Evolutionary conservation across 1,284 basidiomycete species (phyloP).

Genomic region (Cryptococcus sp.): DNA sequence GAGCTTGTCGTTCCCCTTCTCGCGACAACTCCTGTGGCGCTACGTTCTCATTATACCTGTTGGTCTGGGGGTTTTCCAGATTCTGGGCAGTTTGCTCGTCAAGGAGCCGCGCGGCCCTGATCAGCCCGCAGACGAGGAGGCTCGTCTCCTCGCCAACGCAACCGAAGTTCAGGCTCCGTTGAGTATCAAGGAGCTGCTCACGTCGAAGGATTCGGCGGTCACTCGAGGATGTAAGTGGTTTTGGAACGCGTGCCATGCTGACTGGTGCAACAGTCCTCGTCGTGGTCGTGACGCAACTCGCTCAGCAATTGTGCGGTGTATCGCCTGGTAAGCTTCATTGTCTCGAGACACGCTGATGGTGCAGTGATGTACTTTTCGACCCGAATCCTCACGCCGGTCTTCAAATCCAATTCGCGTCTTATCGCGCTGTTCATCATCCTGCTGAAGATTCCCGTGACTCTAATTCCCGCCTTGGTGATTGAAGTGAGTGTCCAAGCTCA

Average conservation of each 20-base stretch:
- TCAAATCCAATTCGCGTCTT: constrained; percentile 40
- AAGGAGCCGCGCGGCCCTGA: background rate
- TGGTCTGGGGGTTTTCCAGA: constrained; percentile 42
- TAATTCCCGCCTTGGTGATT: constrained; percentile 54
- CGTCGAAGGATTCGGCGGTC: constrained; percentile 27
- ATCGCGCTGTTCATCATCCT: constrained; percentile 47
- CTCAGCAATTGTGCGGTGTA: constrained; percentile 45
- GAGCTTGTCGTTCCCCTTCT: constrained; percentile 48
- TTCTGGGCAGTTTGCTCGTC: constrained; percentile 38
- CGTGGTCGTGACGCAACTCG: constrained; percentile 39
- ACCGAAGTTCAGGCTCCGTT: constrained; percentile 16
- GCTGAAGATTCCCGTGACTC: constrained; percentile 54
- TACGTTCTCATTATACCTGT: constrained; percentile 46
- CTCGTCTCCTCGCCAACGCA: constrained; percentile 15
- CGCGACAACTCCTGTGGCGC: constrained; percentile 42
- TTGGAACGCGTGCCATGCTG: constrained; percentile 1
- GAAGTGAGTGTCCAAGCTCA: constrained; percentile 27
- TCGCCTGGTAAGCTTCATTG: constrained; percentile 29
- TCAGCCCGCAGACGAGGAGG: constrained; percentile 19
- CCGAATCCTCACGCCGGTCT: constrained; percentile 48
- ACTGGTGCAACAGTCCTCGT: constrained; percentile 28
- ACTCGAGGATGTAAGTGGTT: constrained; percentile 29
- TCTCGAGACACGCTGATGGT: background rate
- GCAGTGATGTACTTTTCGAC: constrained; percentile 53
- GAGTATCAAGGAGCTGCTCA: constrained; percentile 33